These are phyloP conservation scores for Xylaria curta DNA, from an alignment of 495 filamentous ascomycete species.

Conservation along the genomic window DNA sequence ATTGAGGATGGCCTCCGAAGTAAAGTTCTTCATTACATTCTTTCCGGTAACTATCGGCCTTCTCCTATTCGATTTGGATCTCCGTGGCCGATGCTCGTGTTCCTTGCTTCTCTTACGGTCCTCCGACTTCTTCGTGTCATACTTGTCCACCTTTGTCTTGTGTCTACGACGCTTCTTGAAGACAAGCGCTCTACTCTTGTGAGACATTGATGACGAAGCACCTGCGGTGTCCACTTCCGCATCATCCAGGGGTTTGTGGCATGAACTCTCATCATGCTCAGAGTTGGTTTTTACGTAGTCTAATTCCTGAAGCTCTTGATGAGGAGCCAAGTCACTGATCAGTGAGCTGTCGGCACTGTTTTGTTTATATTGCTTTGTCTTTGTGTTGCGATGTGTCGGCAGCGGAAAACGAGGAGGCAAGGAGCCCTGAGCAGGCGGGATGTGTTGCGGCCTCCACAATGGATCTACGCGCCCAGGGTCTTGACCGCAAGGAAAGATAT, in stretches of 20 bases:
- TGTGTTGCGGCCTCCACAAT: conserved; percentile 38
- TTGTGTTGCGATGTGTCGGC: conserved; percentile 14
- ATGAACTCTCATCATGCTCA: background rate
- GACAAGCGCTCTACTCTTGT: conserved; percentile 5
- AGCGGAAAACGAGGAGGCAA: conserved; percentile 17
- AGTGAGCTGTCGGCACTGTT: conserved; percentile 35
- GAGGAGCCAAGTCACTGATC: conserved; percentile 28
- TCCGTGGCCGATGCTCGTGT: conserved; percentile 37
- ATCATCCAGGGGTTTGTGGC: conserved; percentile 14
- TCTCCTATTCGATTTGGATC: conserved; percentile 45
- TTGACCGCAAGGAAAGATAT: conserved; percentile 28
- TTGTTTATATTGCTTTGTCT: conserved; percentile 30
- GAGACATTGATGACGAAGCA: conserved; percentile 30
- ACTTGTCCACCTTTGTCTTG: conserved; percentile 67
- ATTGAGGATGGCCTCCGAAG: conserved; percentile 66
- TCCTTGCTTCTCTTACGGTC: conserved; percentile 48
- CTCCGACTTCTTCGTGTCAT: conserved; percentile 50
- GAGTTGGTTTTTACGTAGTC: conserved; percentile 19
- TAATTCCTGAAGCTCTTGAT: background rate
- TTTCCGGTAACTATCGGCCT: conserved; percentile 44
- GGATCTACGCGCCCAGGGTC: conserved; percentile 31
- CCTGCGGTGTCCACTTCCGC: conserved; percentile 20
- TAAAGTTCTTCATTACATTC: conserved; percentile 67
- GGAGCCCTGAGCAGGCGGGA: conserved; percentile 28
- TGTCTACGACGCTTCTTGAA: conserved; percentile 67